Evolutionary conservation across 805 yeast genomes (phyloP).

Genomic region (Ogataea chonburiensis): DNA sequence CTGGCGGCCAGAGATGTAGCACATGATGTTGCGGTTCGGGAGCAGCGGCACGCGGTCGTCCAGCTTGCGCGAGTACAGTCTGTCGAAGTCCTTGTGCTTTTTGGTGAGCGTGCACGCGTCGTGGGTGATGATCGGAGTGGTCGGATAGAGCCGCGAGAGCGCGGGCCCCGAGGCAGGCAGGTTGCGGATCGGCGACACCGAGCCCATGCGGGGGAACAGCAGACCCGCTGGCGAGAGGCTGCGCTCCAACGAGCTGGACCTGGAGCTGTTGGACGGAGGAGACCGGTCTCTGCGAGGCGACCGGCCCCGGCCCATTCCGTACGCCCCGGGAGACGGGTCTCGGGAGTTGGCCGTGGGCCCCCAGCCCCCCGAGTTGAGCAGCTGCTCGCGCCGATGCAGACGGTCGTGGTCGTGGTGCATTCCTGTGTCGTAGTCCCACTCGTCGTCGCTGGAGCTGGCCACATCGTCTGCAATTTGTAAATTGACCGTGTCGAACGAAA

Average conservation of each 20-base stretch:
- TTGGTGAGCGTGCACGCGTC: constrained; percentile 45
- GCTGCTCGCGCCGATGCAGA: constrained; percentile 10
- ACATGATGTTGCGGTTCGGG: constrained; percentile 55
- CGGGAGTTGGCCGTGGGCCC: constrained; percentile 20
- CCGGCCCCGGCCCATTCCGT: constrained; percentile 17
- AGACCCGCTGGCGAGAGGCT: constrained; percentile 24
- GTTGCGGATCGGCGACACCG: constrained; percentile 24
- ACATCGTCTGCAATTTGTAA: constrained; percentile 32
- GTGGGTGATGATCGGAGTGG: constrained; percentile 38
- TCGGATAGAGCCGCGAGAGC: constrained; percentile 30
- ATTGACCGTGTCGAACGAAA: constrained; percentile 56
- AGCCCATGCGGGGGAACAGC: constrained; percentile 16
- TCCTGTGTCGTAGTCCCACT: constrained; percentile 22
- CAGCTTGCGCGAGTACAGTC: constrained; percentile 41
- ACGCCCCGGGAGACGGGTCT: constrained; percentile 24
- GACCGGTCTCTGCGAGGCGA: constrained; percentile 23
- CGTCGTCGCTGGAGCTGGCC: constrained; percentile 18
- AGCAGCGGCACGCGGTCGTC: constrained; percentile 35
- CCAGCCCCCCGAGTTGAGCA: constrained; percentile 26
- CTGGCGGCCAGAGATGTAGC: constrained; percentile 65
- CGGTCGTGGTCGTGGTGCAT: constrained; percentile 15
- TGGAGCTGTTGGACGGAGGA: constrained; percentile 12
- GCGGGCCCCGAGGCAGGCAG: constrained; percentile 7
- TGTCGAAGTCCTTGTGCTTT: constrained; percentile 47
- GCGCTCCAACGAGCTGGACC: constrained; percentile 17